Evolutionary conservation across 2,329 filamentous ascomycete genomes (phyloP).

Genomic region (Colletotrichum gigasporum): DNA sequence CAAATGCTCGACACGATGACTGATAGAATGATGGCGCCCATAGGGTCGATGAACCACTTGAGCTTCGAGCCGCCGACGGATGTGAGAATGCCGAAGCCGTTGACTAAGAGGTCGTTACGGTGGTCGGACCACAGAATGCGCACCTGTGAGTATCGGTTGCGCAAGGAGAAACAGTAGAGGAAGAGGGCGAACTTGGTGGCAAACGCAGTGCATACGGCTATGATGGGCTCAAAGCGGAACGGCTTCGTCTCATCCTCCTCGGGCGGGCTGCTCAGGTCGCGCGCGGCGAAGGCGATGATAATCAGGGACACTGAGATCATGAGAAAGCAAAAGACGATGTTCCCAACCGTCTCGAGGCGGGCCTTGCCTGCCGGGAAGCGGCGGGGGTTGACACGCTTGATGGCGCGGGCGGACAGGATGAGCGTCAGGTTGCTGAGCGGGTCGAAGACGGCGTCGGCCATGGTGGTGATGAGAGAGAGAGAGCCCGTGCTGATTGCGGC

Average conservation of each 20-base stretch:
- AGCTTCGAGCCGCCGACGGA: constrained; percentile 89
- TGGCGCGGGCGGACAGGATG: constrained; percentile 86
- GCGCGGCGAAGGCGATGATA: constrained; percentile 86
- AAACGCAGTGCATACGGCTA: constrained; percentile 87
- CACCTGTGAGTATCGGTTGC: constrained; percentile 90
- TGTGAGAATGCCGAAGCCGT: constrained; percentile 90
- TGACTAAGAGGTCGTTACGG: constrained; percentile 94
- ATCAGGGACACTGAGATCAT: constrained; percentile 94
- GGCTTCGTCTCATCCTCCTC: constrained; percentile 60
- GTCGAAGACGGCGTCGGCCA: constrained; percentile 97
- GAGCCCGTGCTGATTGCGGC: constrained; percentile 87
- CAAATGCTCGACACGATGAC: constrained; percentile 81
- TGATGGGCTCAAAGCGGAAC: constrained; percentile 84
- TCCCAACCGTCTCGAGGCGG: constrained; percentile 92
- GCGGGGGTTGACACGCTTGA: constrained; percentile 83
- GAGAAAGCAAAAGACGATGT: constrained; percentile 95
- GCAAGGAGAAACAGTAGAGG: constrained; percentile 89
- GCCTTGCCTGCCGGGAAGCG: constrained; percentile 94
- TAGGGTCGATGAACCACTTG: constrained; percentile 93
- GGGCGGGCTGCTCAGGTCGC: constrained; percentile 67
- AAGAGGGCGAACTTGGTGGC: constrained; percentile 86
- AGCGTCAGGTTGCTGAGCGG: constrained; percentile 88
- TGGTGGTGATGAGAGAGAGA: constrained; percentile 96
- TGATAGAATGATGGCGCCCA: constrained; percentile 88
- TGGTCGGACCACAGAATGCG: constrained; percentile 97